Percentiles rank a stretch among this genome's conserved stretches.
phyloP scores from a whole-genome alignment of 1,139 yeast species.

The Magnusiomyces fungicola region DNA sequence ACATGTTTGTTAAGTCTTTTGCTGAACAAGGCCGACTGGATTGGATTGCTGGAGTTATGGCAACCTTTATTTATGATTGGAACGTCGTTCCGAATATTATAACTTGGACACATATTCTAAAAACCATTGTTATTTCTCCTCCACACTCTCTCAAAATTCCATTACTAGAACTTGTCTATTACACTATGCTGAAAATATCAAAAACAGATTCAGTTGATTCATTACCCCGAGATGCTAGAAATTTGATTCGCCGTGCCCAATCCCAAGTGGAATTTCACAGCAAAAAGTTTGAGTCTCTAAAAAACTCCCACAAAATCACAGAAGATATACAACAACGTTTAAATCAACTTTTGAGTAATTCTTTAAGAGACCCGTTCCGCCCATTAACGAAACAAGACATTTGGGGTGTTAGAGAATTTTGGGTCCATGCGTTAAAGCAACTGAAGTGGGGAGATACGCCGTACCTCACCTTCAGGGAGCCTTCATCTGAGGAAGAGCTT shows the following conservation, averaged over 20 bases:
- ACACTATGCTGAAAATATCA: constrained; percentile 8
- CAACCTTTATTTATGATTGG: constrained; percentile 19
- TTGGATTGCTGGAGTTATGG: constrained; percentile 23
- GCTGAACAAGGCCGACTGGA: constrained; percentile 21
- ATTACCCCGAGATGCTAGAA: constrained; percentile 7
- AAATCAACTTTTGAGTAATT: not conserved
- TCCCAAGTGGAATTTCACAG: constrained; percentile 10
- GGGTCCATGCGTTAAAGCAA: constrained; percentile 4
- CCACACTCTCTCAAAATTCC: constrained; percentile 16
- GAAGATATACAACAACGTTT: not conserved
- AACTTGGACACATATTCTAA: constrained; percentile 20
- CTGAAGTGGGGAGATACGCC: constrained; percentile 8
- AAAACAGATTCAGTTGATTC: not conserved
- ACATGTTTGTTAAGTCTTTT: constrained; percentile 20
- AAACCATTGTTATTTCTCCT: constrained; percentile 19
- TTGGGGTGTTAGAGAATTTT: constrained; percentile 2
- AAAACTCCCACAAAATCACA: not conserved
- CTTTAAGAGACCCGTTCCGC: constrained; percentile 7
- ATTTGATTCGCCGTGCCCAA: constrained; percentile 13
- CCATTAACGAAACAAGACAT: not conserved
- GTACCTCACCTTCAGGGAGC: not conserved
- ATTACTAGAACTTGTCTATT: constrained; percentile 17
- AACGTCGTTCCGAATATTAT: constrained; percentile 16
- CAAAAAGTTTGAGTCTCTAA: not conserved
- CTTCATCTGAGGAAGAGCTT: not conserved